These are phyloP conservation scores for Aspergillus novofumigatus DNA, from an alignment of 2,329 filamentous ascomycete species.

Conservation along the genomic window DNA sequence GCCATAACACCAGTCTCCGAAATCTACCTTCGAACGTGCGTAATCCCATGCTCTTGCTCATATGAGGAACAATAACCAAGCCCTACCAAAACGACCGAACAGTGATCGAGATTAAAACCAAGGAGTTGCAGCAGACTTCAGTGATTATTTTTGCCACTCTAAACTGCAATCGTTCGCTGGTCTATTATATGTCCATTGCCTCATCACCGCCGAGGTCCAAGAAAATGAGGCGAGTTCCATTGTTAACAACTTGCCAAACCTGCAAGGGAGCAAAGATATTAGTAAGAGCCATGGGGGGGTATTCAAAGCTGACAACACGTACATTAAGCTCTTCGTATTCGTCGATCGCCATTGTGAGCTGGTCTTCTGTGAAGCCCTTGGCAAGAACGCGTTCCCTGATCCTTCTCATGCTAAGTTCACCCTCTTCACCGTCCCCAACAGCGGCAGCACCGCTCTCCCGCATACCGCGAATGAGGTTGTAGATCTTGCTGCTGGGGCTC, in stretches of 20 bases:
- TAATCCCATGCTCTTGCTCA: slow-evolving; percentile 5
- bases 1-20: slow-evolving; percentile 21
- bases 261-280: slow-evolving; percentile 37
- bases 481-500: slow-evolving; percentile 85
- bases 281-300: slow-evolving; percentile 26
- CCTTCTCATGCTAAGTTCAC: slow-evolving; percentile 81
- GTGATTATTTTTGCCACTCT: background rate
- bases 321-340: slow-evolving; percentile 88
- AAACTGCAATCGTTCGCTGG: no score
- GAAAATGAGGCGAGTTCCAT: slow-evolving; percentile 67
- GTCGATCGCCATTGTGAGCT: slow-evolving; percentile 79
- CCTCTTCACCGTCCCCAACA: slow-evolving; percentile 67
- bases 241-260: slow-evolving; percentile 75
- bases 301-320: slow-evolving; percentile 47
- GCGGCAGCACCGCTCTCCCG: slow-evolving; percentile 77
- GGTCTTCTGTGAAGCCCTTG: slow-evolving; percentile 94
- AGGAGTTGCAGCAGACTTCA: background rate
- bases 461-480: slow-evolving; percentile 86
- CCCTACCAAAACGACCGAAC: background rate
- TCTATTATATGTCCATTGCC: slow-evolving; percentile 45
- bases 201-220: slow-evolving; percentile 58
- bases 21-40: slow-evolving; percentile 17
- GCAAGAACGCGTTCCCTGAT: slow-evolving; percentile 89
- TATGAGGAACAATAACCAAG: background rate
- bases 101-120: background rate